These are phyloP conservation scores for Solanum habrochaites DNA, from an alignment of 257 asterid species.

Conservation along the genomic window DNA sequence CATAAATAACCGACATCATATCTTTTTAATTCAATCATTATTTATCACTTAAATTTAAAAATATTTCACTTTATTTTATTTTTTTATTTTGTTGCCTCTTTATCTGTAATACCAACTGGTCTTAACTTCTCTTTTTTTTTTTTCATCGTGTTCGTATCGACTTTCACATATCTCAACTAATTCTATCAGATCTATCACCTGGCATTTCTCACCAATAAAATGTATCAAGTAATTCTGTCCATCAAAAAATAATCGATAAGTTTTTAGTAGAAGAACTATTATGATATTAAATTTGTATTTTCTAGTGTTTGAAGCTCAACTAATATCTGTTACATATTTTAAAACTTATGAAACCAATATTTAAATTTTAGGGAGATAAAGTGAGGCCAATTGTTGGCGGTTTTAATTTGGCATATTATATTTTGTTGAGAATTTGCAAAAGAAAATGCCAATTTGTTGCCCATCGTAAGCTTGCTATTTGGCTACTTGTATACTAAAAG, in stretches of 20 bases:
- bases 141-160: fast-evolving
- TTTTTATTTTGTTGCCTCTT: background rate
- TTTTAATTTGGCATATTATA: background rate
- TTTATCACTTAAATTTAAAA: background rate
- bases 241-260: too few species aligned
- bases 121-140: background rate
- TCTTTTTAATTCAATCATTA: background rate
- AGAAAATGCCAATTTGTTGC: background rate
- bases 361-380: background rate
- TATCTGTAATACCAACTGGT: background rate
- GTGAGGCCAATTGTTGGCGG: background rate
- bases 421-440: background rate
- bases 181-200: background rate
- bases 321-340: background rate
- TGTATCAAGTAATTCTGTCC: too few species aligned
- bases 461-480: background rate
- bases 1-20: background rate
- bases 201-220: too few species aligned
- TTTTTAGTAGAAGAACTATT: too few species aligned
- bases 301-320: background rate
- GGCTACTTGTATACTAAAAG: background rate
- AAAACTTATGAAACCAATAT: background rate
- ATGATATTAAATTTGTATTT: background rate
- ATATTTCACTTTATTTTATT: background rate
- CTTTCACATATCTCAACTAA: too few species aligned